phyloP scores from a whole-genome alignment of 441 rosid species.

The Populus hybrid region DNA sequence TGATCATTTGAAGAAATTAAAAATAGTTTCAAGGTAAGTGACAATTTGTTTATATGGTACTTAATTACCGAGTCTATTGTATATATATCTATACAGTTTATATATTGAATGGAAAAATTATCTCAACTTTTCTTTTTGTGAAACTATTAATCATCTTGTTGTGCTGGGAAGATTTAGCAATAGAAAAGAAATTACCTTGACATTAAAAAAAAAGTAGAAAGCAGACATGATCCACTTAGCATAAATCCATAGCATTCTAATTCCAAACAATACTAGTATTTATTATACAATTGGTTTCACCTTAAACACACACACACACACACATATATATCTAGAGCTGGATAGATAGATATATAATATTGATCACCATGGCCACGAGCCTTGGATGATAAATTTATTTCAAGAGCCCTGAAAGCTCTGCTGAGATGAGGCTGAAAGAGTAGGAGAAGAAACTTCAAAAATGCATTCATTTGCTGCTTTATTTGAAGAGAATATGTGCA shows the following conservation, averaged over 20 bases:
- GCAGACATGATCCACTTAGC: too few relatives aligned
- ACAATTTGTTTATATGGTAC: too few relatives aligned
- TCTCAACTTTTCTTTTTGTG: too few relatives aligned
- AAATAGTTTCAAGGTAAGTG: not conserved
- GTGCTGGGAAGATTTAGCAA: too few relatives aligned
- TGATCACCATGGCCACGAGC: not conserved
- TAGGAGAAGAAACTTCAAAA: conserved; percentile 22
- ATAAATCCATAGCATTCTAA: not conserved
- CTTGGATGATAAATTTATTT: not conserved
- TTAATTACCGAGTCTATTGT: too few relatives aligned
- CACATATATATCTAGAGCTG: not conserved
- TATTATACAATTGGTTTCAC: not conserved
- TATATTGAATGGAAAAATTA: too few relatives aligned
- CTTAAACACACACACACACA: too few relatives aligned
- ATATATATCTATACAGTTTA: too few relatives aligned
- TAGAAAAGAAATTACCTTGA: too few relatives aligned
- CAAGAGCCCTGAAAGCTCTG: conserved; percentile 12
- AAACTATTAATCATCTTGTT: too few relatives aligned
- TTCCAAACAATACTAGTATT: not conserved
- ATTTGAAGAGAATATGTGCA: conserved; percentile 1
- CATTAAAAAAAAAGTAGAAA: too few relatives aligned
- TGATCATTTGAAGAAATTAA: not conserved
- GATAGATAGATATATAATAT: not conserved
- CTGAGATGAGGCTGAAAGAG: conserved; percentile 1
- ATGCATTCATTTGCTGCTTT: conserved; percentile 14